Conservation (phyloP, 352 stramenopile species). For the Hyaloperonospora arabidopsidis region DNA sequence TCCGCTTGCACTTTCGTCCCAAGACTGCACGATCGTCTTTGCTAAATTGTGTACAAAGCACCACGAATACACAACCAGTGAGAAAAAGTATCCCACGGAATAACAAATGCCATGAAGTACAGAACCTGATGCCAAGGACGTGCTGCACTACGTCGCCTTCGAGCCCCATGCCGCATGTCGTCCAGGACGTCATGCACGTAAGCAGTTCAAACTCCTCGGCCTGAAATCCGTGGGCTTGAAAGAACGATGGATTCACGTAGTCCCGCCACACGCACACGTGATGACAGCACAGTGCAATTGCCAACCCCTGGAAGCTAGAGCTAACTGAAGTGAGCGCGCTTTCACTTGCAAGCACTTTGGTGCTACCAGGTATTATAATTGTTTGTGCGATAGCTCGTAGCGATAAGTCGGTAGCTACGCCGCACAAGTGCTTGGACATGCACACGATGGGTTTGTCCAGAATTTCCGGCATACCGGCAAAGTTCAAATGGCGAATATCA, state of each 20-base stretch:
- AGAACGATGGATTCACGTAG: conserved; percentile 63
- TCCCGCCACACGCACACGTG: conserved; percentile 68
- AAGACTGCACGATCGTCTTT: conserved; percentile 56
- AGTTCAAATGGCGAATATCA: conserved; percentile 79
- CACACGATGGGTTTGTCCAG: conserved; percentile 45
- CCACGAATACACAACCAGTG: background rate
- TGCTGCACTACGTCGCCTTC: conserved; percentile 57
- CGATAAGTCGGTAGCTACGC: conserved; percentile 74
- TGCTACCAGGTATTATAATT: conserved; percentile 17
- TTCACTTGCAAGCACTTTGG: conserved; percentile 4
- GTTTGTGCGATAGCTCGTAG: conserved; percentile 58
- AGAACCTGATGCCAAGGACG: conserved; percentile 60
- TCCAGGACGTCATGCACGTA: conserved; percentile 70
- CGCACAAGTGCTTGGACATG: conserved; percentile 84
- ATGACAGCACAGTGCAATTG: conserved; percentile 75
- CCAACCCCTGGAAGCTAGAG: conserved; percentile 43
- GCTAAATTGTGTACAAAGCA: conserved; percentile 22
- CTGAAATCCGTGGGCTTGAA: conserved; percentile 47
- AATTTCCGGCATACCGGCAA: conserved; percentile 54
- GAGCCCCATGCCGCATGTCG: conserved; percentile 63
- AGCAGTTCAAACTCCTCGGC: conserved; percentile 52
- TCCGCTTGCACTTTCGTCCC: conserved; percentile 68
- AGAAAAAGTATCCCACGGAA: background rate
- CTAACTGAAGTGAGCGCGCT: conserved; percentile 15
- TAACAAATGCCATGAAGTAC: no score